Base-by-base conservation (phyloP, 768 basidiomycete species). In the Mycena amicta region DNA sequence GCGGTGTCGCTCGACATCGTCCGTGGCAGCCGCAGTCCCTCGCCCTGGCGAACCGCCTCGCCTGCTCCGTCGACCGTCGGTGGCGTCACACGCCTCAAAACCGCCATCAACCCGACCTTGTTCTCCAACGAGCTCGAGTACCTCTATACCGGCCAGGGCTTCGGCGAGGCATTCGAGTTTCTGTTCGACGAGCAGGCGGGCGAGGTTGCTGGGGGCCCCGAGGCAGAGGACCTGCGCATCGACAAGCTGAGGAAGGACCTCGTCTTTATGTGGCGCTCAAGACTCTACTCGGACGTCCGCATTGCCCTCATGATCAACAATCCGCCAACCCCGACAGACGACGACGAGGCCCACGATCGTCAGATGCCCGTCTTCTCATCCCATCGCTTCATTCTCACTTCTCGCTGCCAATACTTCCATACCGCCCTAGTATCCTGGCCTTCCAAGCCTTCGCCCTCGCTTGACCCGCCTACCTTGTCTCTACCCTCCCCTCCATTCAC, bases 201-300 rank as follows among this genome's bases (percentile, higher is more conserved):
- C 50, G 77, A 82, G 50, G 76, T 74, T 4, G 23, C 73, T 50
- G 61, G 33, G 5, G 56, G 75, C 26, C 80, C 65, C 75, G 71
- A 84, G 80, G 62, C 81, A 68, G 59, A 79, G 80, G 56, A 73
- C 80, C 75, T 82, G 45, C 77, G 92, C 15, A 75, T 92, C 39
- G 92, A 93, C 71, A 92, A 94, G 74, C 83, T 97, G 11, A 85
- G 93, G 59, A 93, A 93, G 72, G 96, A 98, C 68, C 80, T 97
- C 27, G 91, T 95, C 23, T 97, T 89, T 77, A 96, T 95, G 93
- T 98, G 95, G 96, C 78, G 96, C 29, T 92, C 90, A 13, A 86
- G 94, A 50, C 85, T 98, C 18, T 98, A 95, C 70, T 92, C 93
- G 2, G 96, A 98, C 72, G 85, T 96, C 23, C 85, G 89, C 52